Evolutionary conservation across 345 rosid genomes (phyloP).

Genomic region (Corchorus olitorius): DNA sequence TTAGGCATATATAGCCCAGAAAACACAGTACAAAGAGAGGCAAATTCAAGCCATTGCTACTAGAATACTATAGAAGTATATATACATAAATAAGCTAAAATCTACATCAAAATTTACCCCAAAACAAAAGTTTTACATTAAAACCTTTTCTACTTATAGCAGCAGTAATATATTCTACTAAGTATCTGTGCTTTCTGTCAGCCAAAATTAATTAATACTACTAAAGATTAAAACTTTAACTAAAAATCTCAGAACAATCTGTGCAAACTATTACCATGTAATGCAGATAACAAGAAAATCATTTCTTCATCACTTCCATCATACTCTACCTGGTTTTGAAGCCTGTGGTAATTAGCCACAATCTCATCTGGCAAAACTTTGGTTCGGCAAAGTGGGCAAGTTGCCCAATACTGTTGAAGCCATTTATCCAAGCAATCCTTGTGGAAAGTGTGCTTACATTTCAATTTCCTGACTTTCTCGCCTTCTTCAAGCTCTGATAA

Average conservation of each 20-base stretch:
- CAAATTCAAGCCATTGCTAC: background rate
- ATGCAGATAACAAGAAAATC: slow-evolving; percentile 34
- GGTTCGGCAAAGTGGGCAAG: slow-evolving; percentile 58
- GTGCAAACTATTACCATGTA: slow-evolving; percentile 39
- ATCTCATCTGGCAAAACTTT: slow-evolving; percentile 50
- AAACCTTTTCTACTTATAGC: background rate
- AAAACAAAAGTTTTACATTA: background rate
- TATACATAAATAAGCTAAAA: slow-evolving; percentile 1
- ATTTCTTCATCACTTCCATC: slow-evolving; percentile 52
- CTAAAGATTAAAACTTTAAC: background rate
- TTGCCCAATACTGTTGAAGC: slow-evolving; percentile 41
- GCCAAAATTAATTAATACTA: background rate
- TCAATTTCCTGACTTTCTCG: slow-evolving; percentile 40
- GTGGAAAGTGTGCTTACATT: slow-evolving; percentile 52
- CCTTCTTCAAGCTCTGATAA: slow-evolving; percentile 46
- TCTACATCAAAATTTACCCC: background rate
- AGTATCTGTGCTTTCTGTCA: slow-evolving; percentile 1
- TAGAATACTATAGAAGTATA: background rate
- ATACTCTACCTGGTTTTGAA: slow-evolving; percentile 22
- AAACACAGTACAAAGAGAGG: background rate
- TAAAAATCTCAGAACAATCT: slow-evolving; percentile 26
- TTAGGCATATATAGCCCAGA: background rate
- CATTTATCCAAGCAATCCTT: slow-evolving; percentile 54
- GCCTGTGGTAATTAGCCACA: slow-evolving; percentile 32
- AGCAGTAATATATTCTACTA: background rate